phyloP scores from a whole-genome alignment of 129 eudicot species.

The Tanacetum coccineum region DNA sequence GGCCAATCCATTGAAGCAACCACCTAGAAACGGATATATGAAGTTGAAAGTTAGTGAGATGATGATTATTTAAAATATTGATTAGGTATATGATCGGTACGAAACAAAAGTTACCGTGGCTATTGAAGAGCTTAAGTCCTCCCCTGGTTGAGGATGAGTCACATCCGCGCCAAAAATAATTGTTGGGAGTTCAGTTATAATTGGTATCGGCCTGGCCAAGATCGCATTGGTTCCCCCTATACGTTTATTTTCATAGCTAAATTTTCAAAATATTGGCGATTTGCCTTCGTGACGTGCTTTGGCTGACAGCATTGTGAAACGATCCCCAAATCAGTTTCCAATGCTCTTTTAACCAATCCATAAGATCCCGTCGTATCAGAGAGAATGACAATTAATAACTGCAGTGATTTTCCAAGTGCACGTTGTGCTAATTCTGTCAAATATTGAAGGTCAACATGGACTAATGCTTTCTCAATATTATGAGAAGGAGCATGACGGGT shows the following conservation, averaged over 20 bases:
- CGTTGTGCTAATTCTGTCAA: constrained; percentile 5
- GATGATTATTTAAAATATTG: background rate
- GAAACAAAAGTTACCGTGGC: constrained; percentile 57
- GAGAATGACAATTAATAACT: constrained; percentile 52
- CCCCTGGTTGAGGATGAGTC: constrained; percentile 80
- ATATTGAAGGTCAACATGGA: constrained; percentile 26
- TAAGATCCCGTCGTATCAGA: constrained; percentile 62
- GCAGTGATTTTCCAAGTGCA: constrained; percentile 30
- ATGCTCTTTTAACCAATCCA: constrained; percentile 58
- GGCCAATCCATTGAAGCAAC: constrained; percentile 93
- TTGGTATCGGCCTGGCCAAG: constrained; percentile 27
- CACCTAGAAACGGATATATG: constrained; percentile 36
- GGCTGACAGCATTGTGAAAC: constrained; percentile 87
- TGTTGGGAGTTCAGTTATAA: constrained; percentile 43
- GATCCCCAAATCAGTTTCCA: constrained; percentile 79
- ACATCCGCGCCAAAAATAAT: constrained; percentile 90
- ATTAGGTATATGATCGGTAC: background rate
- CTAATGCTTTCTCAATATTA: constrained; percentile 42
- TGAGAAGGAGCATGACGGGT: constrained; percentile 15
- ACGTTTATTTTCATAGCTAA: constrained; percentile 71
- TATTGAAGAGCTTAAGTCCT: constrained; percentile 70
- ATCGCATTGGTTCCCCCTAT: constrained; percentile 73
- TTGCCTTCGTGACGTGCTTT: constrained; percentile 28
- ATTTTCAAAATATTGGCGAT: constrained; percentile 63
- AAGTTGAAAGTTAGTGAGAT: background rate